Evolutionary conservation across 441 rosid genomes (phyloP), one percentile per base, ranked within the genome.

Genomic region (Omphalea diandra): DNA sequence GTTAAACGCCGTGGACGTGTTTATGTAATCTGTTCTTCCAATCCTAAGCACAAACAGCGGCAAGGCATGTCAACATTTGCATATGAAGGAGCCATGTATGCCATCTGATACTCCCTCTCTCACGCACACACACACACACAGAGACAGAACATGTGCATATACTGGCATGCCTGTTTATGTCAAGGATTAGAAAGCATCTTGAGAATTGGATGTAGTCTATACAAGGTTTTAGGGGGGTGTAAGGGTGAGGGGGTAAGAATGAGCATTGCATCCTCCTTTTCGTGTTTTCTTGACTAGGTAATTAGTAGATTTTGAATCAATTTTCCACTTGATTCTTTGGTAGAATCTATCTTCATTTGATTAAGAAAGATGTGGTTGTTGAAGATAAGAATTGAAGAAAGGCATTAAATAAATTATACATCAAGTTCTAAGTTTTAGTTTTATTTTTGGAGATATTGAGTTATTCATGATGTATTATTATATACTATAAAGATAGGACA

Each of bases 1-100:
- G 81, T 92, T 60, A 91, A 92, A 75, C 92, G 94, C 11, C 89
- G 97, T n/a, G 97, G 98, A 54, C 92, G 93, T 43, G 88, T 91
- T 0, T 94, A 84, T 79, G 91, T 91, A 0, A 40, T 88, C 1
- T 94, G 98, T 82, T 73, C 84, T 47, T 72, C 94, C 22, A 91
- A 94, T 77, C 97, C 95, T 41, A 94, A 88, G 86, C 97, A 94
- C 79, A 88, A 94, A 92, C 98, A 94, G 75, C 87, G 91, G 0
- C 97, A 88, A 60, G 98, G 98, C 52, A 68, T 84, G 69, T 58
- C 84, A 47, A 71, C 97, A 5, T 81, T 82, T 46, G 83, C 95
- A 40, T 70, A 65, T 74, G 84, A 83, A 41, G 88, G 81, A 68
- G 31, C 83, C 63, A 4, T 59, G 96, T 93, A 80, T 57, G 91